Evolutionary conservation across 441 rosid species (phyloP).

Genomic region (Brassica hybrid): DNA sequence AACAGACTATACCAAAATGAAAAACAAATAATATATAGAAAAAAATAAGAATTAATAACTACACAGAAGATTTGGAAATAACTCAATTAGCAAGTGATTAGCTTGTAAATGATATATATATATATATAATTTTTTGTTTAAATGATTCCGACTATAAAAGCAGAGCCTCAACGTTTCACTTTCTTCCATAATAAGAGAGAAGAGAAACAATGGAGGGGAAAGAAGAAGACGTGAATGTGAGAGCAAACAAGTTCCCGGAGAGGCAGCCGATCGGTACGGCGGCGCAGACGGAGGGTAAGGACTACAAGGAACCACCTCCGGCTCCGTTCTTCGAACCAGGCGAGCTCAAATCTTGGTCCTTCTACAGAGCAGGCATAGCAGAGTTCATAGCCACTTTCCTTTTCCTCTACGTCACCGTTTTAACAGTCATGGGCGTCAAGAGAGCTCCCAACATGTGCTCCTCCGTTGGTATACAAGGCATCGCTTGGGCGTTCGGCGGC

Average conservation of each 20-base stretch:
- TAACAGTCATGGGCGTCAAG: constrained; percentile 67
- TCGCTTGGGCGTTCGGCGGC: constrained; percentile 78
- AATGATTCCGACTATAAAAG: constrained; percentile 16
- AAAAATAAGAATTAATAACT: not conserved
- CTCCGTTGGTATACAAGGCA: constrained; percentile 70
- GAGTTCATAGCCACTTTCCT: constrained; percentile 69
- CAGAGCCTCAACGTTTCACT: not conserved
- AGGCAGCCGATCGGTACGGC: constrained; percentile 84
- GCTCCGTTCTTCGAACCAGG: constrained; percentile 69
- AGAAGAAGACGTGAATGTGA: constrained; percentile 86
- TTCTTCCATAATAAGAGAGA: not conserved
- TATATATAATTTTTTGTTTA: not conserved
- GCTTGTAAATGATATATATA: not conserved
- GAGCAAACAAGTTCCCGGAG: constrained; percentile 84
- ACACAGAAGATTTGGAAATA: not conserved
- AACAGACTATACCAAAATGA: not conserved
- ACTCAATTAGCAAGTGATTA: constrained; percentile 5
- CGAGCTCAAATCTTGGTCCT: constrained; percentile 74
- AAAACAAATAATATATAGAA: not conserved
- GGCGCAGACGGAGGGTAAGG: constrained; percentile 68
- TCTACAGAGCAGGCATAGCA: constrained; percentile 73
- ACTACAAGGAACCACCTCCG: constrained; percentile 70
- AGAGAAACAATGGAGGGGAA: constrained; percentile 66
- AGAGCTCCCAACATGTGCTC: constrained; percentile 46
- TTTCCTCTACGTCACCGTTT: constrained; percentile 64